Conservation (phyloP, 345 rosid species). For the Camelina sativa region DNA sequence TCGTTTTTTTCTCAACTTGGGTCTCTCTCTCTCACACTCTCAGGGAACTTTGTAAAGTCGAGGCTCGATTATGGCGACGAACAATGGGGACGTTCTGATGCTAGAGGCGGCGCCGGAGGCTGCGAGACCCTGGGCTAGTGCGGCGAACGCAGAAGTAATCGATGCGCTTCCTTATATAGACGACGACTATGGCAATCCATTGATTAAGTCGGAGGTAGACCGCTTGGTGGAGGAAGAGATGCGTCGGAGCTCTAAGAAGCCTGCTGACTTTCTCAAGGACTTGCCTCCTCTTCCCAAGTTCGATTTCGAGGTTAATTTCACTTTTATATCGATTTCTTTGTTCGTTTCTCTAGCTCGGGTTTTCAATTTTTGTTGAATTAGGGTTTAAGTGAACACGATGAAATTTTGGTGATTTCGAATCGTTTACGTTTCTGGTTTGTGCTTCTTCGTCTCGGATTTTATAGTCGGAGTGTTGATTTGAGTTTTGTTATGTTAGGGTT, state of each 20-base stretch:
- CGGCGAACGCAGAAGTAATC: slow-evolving; percentile 68
- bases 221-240: slow-evolving; percentile 94
- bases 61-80: slow-evolving; percentile 42
- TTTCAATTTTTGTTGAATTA: not conserved
- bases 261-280: slow-evolving; percentile 83
- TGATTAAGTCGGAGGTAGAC: slow-evolving; percentile 82
- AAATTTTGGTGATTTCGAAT: not conserved
- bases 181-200: slow-evolving; percentile 80
- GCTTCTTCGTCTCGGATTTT: not conserved
- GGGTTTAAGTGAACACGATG: slow-evolving; percentile 17
- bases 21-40: not conserved
- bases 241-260: slow-evolving; percentile 90
- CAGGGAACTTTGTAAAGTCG: slow-evolving; percentile 8
- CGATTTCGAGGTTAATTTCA: slow-evolving; percentile 63
- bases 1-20: not conserved
- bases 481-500: slow-evolving; percentile 12
- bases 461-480: not conserved
- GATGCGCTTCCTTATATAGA: slow-evolving; percentile 98
- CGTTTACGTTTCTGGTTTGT: not conserved
- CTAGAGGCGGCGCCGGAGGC: slow-evolving; percentile 72
- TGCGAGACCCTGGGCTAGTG: slow-evolving; percentile 66
- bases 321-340: slow-evolving; percentile 16
- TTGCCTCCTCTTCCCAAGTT: slow-evolving; percentile 74
- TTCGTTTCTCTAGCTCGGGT: not conserved
- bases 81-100: slow-evolving; percentile 70